A percentile compares a stretch with the other conserved stretches of the same genome.
phyloP scores from a whole-genome alignment of 2,329 filamentous ascomycete genomes.

The Hymenoscyphus occultus region DNA sequence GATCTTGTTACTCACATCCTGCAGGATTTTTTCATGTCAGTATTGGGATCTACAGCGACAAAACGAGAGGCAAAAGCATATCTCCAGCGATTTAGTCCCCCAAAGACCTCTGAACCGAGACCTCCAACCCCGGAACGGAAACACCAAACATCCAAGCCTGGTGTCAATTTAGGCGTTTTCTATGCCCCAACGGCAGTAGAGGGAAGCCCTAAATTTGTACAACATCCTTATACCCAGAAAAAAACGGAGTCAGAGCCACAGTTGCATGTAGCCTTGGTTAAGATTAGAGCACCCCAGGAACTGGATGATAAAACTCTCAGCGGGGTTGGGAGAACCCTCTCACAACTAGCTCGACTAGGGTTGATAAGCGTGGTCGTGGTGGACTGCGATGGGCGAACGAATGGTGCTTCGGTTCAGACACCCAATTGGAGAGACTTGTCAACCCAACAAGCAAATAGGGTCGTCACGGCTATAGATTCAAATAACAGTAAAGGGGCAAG shows the following conservation, averaged over 20 bases:
- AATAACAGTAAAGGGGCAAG: slow-evolving; percentile 67
- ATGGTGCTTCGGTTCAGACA: slow-evolving; percentile 17
- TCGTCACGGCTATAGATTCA: slow-evolving; percentile 71
- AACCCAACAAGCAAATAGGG: slow-evolving; percentile 64
- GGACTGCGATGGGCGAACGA: slow-evolving; percentile 56
- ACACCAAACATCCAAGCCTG: slow-evolving; percentile 37
- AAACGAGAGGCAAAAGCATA: slow-evolving; percentile 92
- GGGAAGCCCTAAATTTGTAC: slow-evolving; percentile 58
- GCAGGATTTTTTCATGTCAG: slow-evolving; percentile 82
- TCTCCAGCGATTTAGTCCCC: slow-evolving; percentile 73
- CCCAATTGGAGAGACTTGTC: slow-evolving; percentile 44
- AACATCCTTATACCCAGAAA: slow-evolving; percentile 40
- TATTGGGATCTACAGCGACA: slow-evolving; percentile 84
- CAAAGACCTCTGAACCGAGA: slow-evolving; percentile 27
- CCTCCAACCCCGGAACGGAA: slow-evolving; percentile 7
- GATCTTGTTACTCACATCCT: slow-evolving; percentile 11
- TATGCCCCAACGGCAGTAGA: slow-evolving; percentile 59
- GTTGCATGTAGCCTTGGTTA: slow-evolving; percentile 80
- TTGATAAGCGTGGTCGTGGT: slow-evolving; percentile 79
- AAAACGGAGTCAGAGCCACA: slow-evolving; percentile 31
- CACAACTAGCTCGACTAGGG: slow-evolving; percentile 78
- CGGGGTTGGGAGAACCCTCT: slow-evolving; percentile 79
- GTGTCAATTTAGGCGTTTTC: slow-evolving; percentile 59
- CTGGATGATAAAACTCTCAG: slow-evolving; percentile 66
- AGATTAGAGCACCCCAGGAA: slow-evolving; percentile 70